phyloP scores from a whole-genome alignment of 495 filamentous ascomycete genomes.

The Amphirosellinia nigrospora region DNA sequence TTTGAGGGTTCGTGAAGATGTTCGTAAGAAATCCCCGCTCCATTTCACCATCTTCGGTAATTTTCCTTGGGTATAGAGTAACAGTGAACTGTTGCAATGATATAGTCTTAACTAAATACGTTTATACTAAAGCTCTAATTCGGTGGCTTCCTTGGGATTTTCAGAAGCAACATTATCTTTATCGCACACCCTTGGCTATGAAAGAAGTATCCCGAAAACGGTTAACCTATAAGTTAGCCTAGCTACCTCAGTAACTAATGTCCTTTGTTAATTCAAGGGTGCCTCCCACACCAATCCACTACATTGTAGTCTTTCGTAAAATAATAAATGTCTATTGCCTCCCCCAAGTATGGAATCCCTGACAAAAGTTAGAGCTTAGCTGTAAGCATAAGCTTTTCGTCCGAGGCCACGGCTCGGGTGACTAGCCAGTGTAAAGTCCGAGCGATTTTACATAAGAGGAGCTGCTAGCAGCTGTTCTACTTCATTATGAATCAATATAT shows the following conservation, averaged over 20 bases:
- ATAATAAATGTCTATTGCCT: background rate
- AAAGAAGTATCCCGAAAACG: conserved; percentile 6
- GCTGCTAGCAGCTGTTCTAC: no score
- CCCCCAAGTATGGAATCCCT: no score
- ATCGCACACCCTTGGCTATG: background rate
- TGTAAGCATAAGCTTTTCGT: no score
- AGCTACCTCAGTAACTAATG: background rate
- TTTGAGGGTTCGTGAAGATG: background rate
- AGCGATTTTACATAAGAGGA: no score
- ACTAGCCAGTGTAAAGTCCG: no score
- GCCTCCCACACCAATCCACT: background rate
- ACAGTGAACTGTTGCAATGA: background rate
- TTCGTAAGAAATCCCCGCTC: background rate
- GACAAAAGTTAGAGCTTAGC: no score
- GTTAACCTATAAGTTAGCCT: background rate
- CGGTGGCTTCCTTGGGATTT: background rate
- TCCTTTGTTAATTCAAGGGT: background rate
- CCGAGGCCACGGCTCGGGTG: no score
- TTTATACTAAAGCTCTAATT: background rate
- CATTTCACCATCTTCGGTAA: background rate
- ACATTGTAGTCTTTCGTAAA: background rate
- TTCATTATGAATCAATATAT: no score
- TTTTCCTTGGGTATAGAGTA: background rate
- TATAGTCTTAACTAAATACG: background rate
- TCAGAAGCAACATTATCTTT: background rate